These are phyloP conservation scores for Diaporthe eres DNA, from an alignment of 2,329 filamentous ascomycete genomes.

Conservation along the genomic window DNA sequence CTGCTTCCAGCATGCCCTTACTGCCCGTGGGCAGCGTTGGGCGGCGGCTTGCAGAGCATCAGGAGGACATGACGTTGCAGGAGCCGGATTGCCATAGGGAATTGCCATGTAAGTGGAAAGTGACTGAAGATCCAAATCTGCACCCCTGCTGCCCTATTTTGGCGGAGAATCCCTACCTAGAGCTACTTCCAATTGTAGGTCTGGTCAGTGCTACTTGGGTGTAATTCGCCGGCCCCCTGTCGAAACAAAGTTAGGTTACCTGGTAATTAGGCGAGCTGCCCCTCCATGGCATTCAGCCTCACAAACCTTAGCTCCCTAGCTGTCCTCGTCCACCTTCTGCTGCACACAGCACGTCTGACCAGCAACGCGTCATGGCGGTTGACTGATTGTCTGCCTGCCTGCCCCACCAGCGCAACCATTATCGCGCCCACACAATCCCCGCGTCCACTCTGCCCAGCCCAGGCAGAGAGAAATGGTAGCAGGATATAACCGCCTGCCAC, in stretches of 20 bases:
- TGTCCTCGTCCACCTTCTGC: background rate
- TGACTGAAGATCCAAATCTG: conserved; percentile 41
- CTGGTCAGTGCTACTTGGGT: conserved; percentile 1
- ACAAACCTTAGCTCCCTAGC: conserved; percentile 1
- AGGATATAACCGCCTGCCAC: conserved; percentile 20
- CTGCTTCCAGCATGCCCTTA: conserved; percentile 3
- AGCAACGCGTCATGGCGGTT: conserved; percentile 40
- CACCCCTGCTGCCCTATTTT: conserved; percentile 24
- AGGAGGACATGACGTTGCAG: conserved; percentile 38
- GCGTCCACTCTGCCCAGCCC: background rate
- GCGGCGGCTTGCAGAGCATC: conserved; percentile 13
- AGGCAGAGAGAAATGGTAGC: conserved; percentile 35
- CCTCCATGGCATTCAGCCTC: conserved; percentile 5
- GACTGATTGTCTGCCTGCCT: conserved; percentile 35
- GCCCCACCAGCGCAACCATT: background rate
- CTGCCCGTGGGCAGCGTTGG: background rate
- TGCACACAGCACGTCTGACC: conserved; percentile 9
- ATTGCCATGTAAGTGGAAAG: conserved; percentile 32
- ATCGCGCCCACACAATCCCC: background rate
- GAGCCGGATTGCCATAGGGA: conserved; percentile 36
- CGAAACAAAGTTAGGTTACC: conserved; percentile 9
- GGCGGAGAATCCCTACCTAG: conserved; percentile 10
- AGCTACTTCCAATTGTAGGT: background rate
- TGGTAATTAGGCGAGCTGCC: conserved; percentile 4
- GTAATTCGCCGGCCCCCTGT: background rate